phyloP scores from a whole-genome alignment of 306 rosid genomes.

The Rosa persica region DNA sequence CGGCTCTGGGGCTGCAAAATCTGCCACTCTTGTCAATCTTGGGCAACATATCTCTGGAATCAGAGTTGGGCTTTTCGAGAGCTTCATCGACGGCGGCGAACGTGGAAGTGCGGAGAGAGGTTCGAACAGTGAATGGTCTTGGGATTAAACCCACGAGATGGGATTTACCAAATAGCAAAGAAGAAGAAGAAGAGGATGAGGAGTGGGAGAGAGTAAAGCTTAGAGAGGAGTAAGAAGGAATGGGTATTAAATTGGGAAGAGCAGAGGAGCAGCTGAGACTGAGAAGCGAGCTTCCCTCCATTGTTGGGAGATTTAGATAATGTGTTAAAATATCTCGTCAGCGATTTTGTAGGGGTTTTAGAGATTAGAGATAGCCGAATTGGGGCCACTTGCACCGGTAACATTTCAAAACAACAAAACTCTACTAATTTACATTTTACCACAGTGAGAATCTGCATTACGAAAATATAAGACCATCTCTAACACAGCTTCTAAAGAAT shows the following conservation, averaged over 20 bases:
- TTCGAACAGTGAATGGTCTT: slow-evolving; percentile 13
- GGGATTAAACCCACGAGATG: slow-evolving; percentile 16
- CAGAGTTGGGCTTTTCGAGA: slow-evolving; percentile 16
- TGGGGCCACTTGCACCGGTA: background rate
- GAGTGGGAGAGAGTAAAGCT: slow-evolving; percentile 16
- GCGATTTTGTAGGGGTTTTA: slow-evolving; percentile 18
- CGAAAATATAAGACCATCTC: no score
- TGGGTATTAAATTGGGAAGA: slow-evolving; percentile 8
- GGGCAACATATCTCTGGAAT: slow-evolving; percentile 48
- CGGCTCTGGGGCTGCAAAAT: slow-evolving; percentile 93
- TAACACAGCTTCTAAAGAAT: no score
- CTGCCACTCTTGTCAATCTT: slow-evolving; percentile 79
- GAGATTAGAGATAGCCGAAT: background rate
- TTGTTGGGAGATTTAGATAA: slow-evolving; percentile 17
- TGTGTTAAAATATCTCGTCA: background rate
- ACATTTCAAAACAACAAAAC: background rate
- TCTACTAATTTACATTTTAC: no score
- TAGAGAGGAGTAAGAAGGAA: slow-evolving; percentile 5
- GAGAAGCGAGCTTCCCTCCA: slow-evolving; percentile 34
- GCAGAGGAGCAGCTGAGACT: slow-evolving; percentile 14
- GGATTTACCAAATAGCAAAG: slow-evolving; percentile 11
- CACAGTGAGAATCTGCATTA: no score
- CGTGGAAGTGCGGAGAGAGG: slow-evolving; percentile 45
- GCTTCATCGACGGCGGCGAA: slow-evolving; percentile 38
- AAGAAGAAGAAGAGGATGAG: slow-evolving; percentile 21